A percentile compares a stretch with the other conserved stretches of the same genome.
These are phyloP conservation scores for Eragrostis nindensis DNA, from an alignment of 176 grass and related monocot genomes.

Conservation along the genomic window DNA sequence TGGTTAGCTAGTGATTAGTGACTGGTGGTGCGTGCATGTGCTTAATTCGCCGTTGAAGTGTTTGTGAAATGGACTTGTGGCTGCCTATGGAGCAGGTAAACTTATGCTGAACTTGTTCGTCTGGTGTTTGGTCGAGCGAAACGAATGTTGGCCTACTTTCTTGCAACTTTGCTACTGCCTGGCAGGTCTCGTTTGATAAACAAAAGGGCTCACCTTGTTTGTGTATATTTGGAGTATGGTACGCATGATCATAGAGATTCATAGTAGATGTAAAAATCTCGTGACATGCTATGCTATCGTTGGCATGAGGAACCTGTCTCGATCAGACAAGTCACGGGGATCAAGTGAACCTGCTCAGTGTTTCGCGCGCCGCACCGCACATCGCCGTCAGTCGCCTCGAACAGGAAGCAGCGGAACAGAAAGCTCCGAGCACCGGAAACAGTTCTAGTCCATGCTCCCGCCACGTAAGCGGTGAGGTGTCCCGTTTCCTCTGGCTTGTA, in stretches of 20 bases:
- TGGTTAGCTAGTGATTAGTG: slow-evolving; percentile 16
- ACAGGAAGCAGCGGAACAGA: background rate
- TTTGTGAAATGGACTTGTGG: background rate
- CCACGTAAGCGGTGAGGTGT: slow-evolving; percentile 6
- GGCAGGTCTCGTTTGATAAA: background rate
- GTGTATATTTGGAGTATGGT: too few relatives aligned
- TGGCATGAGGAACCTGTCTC: background rate
- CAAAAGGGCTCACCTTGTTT: too few relatives aligned
- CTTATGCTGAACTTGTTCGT: background rate
- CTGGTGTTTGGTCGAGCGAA: background rate
- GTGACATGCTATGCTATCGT: background rate
- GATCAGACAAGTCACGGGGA: slow-evolving; percentile 1
- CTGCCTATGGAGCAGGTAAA: background rate
- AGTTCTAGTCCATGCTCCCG: background rate
- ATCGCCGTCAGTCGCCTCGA: background rate
- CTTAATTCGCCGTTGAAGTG: background rate
- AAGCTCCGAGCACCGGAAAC: background rate
- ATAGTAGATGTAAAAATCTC: background rate
- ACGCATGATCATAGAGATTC: too few relatives aligned
- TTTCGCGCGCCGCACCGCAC: background rate
- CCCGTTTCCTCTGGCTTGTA: slow-evolving; percentile 1
- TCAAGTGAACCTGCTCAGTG: background rate
- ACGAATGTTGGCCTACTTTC: background rate
- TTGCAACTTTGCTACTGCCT: too few relatives aligned
- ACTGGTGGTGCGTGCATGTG: background rate